Conservation (phyloP, 2,329 filamentous ascomycete species). For the Esteya vermicola region DNA sequence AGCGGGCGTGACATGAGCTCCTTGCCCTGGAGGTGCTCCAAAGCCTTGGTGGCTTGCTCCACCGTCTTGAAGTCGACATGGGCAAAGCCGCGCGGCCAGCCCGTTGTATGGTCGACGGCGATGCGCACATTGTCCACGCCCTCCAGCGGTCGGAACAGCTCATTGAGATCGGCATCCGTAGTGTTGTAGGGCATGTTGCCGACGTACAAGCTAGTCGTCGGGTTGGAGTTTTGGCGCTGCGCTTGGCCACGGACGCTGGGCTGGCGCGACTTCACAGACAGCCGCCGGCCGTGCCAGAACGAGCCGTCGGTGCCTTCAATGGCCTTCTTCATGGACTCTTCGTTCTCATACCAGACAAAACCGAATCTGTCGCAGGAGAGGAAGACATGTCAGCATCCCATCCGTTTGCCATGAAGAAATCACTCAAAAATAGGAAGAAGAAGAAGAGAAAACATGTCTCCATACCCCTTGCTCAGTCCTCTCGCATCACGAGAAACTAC, state of each 20-base stretch:
- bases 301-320: slow-evolving; percentile 16
- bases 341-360: slow-evolving; percentile 17
- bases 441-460: slow-evolving; percentile 5
- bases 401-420: background rate
- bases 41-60: slow-evolving; percentile 47
- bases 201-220: slow-evolving; percentile 46
- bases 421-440: background rate
- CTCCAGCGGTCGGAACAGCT: slow-evolving; percentile 55
- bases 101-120: slow-evolving; percentile 67
- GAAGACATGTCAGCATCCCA: background rate
- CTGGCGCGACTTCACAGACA: slow-evolving; percentile 14
- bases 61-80: slow-evolving; percentile 67
- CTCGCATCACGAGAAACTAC: slow-evolving; percentile 18
- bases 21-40: slow-evolving; percentile 38
- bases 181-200: slow-evolving; percentile 81
- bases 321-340: slow-evolving; percentile 13
- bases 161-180: slow-evolving; percentile 69
- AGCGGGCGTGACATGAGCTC: slow-evolving; percentile 52
- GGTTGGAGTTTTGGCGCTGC: slow-evolving; percentile 3
- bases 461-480: slow-evolving; percentile 22
- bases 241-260: background rate
- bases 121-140: slow-evolving; percentile 66
- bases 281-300: slow-evolving; percentile 24
- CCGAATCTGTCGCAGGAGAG: slow-evolving; percentile 13
- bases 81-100: slow-evolving; percentile 69